Evolutionary conservation across 2,329 filamentous ascomycete genomes (phyloP).

Genomic region (Grosmannia penicillata): DNA sequence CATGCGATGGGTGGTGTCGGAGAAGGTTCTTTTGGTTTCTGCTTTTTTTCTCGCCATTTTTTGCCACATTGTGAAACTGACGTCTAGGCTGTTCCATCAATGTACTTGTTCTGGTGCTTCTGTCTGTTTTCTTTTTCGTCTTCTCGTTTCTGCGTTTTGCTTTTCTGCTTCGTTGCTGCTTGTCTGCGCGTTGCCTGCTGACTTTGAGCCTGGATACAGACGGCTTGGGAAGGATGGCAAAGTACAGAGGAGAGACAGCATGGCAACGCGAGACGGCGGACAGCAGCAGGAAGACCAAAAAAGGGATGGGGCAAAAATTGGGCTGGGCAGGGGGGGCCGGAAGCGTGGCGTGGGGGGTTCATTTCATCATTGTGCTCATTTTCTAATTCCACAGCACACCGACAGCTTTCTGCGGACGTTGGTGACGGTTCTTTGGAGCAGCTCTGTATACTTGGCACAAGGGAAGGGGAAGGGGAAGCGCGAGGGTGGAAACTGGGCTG

Average conservation of each 20-base stretch:
- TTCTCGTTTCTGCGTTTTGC: background rate
- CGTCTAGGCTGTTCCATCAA: constrained; percentile 1
- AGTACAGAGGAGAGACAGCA: no score
- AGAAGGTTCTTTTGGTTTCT: constrained; percentile 6
- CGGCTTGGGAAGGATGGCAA: background rate
- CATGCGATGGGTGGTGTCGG: constrained; percentile 11
- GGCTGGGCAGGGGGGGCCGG: constrained; percentile 5
- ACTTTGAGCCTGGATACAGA: no score
- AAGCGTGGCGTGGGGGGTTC: constrained; percentile 9
- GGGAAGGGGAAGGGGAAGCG: background rate
- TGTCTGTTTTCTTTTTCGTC: background rate
- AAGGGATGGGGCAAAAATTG: constrained; percentile 2
- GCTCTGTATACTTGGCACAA: constrained; percentile 1
- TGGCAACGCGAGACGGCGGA: no score
- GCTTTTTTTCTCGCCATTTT: constrained; percentile 7
- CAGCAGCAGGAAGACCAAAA: no score
- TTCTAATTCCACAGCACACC: constrained; percentile 6
- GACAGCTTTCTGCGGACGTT: constrained; percentile 1
- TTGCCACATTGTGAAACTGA: constrained; percentile 5
- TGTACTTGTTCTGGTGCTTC: constrained; percentile 5
- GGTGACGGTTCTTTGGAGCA: background rate
- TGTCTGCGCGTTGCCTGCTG: no score
- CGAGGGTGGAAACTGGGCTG: constrained; percentile 1
- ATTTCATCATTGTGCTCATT: constrained; percentile 5
- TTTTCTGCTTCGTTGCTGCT: background rate